A percentile compares a stretch with the other conserved stretches of the same genome.
phyloP scores from a whole-genome alignment of 2,329 filamentous ascomycete genomes.

The Fusarium sp. region DNA sequence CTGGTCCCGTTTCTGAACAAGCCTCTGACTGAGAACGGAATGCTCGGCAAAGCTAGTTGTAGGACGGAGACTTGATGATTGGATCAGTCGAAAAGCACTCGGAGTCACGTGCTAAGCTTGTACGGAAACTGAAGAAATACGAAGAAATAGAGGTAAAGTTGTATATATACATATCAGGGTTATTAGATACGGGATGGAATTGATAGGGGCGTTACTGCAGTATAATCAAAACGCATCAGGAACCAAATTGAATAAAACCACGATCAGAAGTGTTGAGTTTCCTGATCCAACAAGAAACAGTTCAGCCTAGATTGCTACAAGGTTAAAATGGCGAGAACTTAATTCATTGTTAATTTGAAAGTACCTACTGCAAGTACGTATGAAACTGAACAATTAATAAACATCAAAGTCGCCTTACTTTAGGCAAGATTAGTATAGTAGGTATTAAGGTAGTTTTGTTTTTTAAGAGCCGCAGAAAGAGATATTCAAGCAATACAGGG shows the following conservation, averaged over 20 bases:
- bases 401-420: not conserved
- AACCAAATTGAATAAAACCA: not conserved
- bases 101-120: not conserved
- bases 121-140: not conserved
- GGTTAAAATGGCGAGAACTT: not conserved
- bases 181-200: not conserved
- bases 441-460: not conserved
- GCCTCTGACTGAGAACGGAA: slow-evolving; percentile 20
- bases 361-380: not conserved
- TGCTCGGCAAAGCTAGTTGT: slow-evolving; percentile 5
- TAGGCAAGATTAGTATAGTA: not conserved
- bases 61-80: not conserved
- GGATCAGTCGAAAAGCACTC: not conserved
- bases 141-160: not conserved
- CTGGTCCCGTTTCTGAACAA: not conserved
- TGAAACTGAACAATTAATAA: not conserved
- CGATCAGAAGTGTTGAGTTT: not conserved
- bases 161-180: not conserved
- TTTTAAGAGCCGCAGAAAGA: not conserved
- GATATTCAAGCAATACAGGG: not conserved
- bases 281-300: not conserved
- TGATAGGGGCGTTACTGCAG: not conserved
- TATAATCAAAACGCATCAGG: not conserved
- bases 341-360: not conserved
- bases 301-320: not conserved